Evolutionary conservation across 2,329 filamentous ascomycete genomes (phyloP), one percentile per base, ranked within the genome.

Genomic region (Fonsecaea monophora): DNA sequence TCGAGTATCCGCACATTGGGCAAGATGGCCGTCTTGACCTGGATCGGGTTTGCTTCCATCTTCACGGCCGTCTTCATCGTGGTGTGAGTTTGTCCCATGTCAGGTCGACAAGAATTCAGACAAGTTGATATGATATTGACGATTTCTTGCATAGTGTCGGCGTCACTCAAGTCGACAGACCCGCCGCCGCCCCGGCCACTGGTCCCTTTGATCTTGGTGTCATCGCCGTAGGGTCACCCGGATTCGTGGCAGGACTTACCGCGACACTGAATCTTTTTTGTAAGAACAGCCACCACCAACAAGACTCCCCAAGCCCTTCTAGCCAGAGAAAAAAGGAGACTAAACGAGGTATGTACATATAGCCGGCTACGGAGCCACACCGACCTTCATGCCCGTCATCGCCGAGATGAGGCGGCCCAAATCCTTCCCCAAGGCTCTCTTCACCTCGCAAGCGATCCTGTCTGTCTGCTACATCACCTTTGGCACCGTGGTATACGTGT

Each of bases 21-120:
- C 40, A 53, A 48, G 40, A 21, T 66, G 64, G 85, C 84, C 3
- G 88, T 85, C 84, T 76, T 89, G 56, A 87, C 86, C 0, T 90
- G 85, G 83, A 82, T 81, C 12, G 87, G 87, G 0, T 89, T 89
- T 72, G 65, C 82, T 4, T 85, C 82, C 35, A 83, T 89, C 48
- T 88, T 86, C 70, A 77, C 82, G 13, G 86, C 87, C 34, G 63
- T 67, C 50, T 64, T 67, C 37, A 62, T 53, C 30, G 55, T 61
- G 34, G 54, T 53, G 59, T 62, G 45, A 57, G 64, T 38, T 25
- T 25, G 25, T 25, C 25, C n/a, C 56, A 35, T 25, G 42, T 55
- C 6, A 9, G 18, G 15, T 50, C 25, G 15, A 40, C 15, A 53
- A 10, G 71, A 69, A 74, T n/a, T 69, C 72, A 53, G 67, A 68